These are phyloP conservation scores for Yamadazyma ubonensis DNA, from an alignment of 805 yeast genomes.

Conservation along the genomic window DNA sequence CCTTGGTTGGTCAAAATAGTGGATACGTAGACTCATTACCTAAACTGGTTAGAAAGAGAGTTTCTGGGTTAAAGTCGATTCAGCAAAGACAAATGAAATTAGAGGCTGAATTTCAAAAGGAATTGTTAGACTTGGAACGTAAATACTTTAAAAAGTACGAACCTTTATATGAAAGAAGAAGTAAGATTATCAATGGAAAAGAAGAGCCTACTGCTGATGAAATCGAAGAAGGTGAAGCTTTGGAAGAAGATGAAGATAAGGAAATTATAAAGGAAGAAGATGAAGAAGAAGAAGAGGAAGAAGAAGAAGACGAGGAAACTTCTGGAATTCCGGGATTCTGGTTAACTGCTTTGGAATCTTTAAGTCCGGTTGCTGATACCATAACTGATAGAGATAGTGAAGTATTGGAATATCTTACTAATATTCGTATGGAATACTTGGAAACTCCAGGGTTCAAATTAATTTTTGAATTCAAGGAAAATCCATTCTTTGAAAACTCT, in stretches of 20 bases:
- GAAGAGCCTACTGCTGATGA: constrained; percentile 78
- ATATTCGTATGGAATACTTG: constrained; percentile 77
- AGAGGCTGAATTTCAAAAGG: constrained; percentile 90
- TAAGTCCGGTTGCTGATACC: constrained; percentile 75
- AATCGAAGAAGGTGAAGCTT: constrained; percentile 71
- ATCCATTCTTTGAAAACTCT: constrained; percentile 74
- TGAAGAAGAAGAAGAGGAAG: constrained; percentile 35
- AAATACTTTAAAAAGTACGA: constrained; percentile 68
- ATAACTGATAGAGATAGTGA: constrained; percentile 89
- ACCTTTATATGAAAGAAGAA: constrained; percentile 75
- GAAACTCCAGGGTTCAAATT: constrained; percentile 86
- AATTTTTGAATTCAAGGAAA: constrained; percentile 73
- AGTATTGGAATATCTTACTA: constrained; percentile 64
- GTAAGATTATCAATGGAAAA: constrained; percentile 67
- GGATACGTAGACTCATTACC: constrained; percentile 85
- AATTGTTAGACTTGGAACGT: constrained; percentile 81
- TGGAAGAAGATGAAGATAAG: constrained; percentile 50
- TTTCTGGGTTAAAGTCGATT: constrained; percentile 76
- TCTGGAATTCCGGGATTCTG: constrained; percentile 92
- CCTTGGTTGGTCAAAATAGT: constrained; percentile 79
- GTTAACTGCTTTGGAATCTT: constrained; percentile 91
- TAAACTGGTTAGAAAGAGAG: constrained; percentile 66
- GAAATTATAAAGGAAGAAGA: constrained; percentile 20
- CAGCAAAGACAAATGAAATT: constrained; percentile 77
- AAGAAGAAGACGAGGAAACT: constrained; percentile 42